Conservation (phyloP, 306 rosid species). For the Lotus japonicus region DNA sequence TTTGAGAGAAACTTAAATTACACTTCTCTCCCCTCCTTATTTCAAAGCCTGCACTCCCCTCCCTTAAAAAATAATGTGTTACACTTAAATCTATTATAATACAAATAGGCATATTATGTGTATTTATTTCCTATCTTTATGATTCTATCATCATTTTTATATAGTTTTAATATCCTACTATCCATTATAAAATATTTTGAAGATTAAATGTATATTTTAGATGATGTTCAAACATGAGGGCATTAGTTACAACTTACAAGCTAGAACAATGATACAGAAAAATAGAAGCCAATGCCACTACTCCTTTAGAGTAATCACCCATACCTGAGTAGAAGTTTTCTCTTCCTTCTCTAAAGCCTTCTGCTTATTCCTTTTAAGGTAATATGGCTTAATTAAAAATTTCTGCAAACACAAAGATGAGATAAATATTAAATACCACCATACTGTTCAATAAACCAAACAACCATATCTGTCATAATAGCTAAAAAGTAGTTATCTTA, state of each 20-base stretch:
- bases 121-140: no score
- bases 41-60: no score
- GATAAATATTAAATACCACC: background rate
- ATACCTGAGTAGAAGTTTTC: slow-evolving; percentile 67
- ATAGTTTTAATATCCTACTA: no score
- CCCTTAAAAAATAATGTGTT: no score
- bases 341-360: slow-evolving; percentile 70
- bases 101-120: no score
- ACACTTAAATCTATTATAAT: no score
- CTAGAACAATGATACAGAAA: background rate
- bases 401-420: slow-evolving; percentile 47
- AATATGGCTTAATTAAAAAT: slow-evolving; percentile 69
- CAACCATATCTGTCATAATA: background rate
- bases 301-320: slow-evolving; percentile 5
- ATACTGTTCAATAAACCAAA: slow-evolving; percentile 13
- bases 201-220: no score
- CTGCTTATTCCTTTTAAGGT: slow-evolving; percentile 66
- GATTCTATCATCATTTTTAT: no score
- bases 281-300: slow-evolving; percentile 10
- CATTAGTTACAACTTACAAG: background rate
- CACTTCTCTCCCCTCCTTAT: no score
- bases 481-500: slow-evolving; percentile 7
- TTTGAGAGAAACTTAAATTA: no score
- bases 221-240: background rate
- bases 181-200: no score